Percentiles rank a stretch among this genome's conserved stretches.
Conservation (phyloP, 768 basidiomycete genomes). For the Sporobolomyces phaffii region DNA sequence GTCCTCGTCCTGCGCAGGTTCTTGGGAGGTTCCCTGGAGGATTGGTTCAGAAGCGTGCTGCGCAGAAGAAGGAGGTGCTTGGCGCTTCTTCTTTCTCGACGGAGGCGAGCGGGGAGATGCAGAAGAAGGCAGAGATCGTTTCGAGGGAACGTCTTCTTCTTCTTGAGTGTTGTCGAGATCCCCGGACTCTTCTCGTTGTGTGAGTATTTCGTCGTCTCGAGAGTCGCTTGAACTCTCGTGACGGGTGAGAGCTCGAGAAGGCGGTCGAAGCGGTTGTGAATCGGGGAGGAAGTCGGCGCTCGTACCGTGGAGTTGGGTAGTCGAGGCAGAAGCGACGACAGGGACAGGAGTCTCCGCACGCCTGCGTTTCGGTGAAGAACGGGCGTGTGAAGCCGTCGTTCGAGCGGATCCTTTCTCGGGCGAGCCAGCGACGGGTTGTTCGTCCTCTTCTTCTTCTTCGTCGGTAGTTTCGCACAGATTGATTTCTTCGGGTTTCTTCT, state of each 20-base stretch:
- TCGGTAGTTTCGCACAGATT: not conserved
- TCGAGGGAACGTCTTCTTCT: not conserved
- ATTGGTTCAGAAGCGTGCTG: no score
- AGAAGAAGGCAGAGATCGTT: not conserved
- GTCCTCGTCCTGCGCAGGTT: no score
- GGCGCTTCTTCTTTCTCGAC: no score
- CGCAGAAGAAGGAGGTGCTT: no score
- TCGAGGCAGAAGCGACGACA: not conserved
- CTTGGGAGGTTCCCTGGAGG: no score
- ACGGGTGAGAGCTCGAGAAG: no score
- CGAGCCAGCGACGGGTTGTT: not conserved
- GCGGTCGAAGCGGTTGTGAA: no score
- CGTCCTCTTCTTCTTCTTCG: not conserved
- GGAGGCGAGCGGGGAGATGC: not conserved
- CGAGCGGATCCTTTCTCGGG: no score
- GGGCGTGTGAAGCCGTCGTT: no score
- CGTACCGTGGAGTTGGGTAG: not conserved
- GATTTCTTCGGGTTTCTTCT: not conserved
- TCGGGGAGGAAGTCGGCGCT: not conserved
- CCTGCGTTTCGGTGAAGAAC: no score
- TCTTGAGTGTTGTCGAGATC: constrained; percentile 9
- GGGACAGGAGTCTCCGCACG: not conserved
- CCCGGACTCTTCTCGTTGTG: no score
- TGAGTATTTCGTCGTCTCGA: not conserved
- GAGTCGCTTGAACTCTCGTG: no score